Base-by-base conservation (phyloP, 176 grass and related monocot genomes). In the Miscanthus lutarioriparius region DNA sequence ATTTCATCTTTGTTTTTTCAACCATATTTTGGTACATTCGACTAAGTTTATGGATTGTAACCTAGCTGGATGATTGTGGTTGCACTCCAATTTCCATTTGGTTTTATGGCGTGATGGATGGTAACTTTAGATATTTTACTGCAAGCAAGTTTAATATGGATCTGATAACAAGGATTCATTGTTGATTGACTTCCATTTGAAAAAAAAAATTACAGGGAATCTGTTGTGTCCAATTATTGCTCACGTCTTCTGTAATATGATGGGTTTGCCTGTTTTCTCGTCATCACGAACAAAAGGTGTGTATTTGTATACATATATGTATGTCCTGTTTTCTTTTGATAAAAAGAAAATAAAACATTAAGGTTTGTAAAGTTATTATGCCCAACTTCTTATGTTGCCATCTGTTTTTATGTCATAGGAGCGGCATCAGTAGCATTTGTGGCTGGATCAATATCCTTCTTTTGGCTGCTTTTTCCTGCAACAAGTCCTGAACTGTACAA, bases 181-280 rank as follows among this genome's bases (percentile, higher is more conserved):
- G 62, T 81, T 62, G 41, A 73, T 79, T 32, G 82, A 84, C 7
- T 77, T 59, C 30, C 19, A 5, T 85, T 64, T 30, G 33, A 67
- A 30, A 30, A 30, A 30, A 30, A 30, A 12, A 69, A 41, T 7
- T 87, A 26, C 80, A 98, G 96, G 93, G 10, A 90, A 91, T 76
- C 65, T 98, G 38, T 16, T 93, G 30, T 83, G 91, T 75, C 91
- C 96, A 25, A 89, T 98, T 86, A 74, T 91, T 68, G 96, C 91
- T 70, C 96, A 98, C 63, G 67, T 98, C 77, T 87, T 98, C 64
- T 98, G 96, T 80, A 98, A 98, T 82, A 75, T 91, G 80, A 95
- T 98, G 96, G 93, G 91, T 11, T 86, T 98, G 69, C 96, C 96
- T 78, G 74, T 84, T 44, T 88, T 92, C 54, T 89, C 27, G 11